phyloP scores from a whole-genome alignment of 306 rosid genomes.

The Vigna mungo region DNA sequence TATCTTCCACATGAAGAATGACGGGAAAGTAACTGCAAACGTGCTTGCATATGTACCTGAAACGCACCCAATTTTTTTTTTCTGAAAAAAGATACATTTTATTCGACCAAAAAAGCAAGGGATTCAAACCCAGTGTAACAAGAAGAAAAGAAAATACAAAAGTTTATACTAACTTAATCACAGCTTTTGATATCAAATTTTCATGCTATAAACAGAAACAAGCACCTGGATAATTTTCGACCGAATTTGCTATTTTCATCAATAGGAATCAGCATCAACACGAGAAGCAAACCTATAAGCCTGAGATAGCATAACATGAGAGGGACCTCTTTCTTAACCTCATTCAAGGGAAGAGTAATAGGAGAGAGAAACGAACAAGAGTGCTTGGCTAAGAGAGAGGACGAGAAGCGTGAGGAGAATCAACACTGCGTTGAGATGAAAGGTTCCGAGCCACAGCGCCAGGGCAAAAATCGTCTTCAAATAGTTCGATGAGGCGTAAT shows the following conservation, averaged over 20 bases:
- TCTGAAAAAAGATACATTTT: not conserved
- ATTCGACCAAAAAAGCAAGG: not conserved
- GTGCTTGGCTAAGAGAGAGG: constrained; percentile 66
- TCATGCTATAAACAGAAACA: not conserved
- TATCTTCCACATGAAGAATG: constrained; percentile 81
- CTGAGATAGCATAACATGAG: constrained; percentile 42
- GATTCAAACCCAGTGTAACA: not conserved
- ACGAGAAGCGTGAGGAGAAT: constrained; percentile 58
- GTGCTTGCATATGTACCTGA: constrained; percentile 82
- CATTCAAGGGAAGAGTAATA: not conserved
- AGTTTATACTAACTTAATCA: not conserved
- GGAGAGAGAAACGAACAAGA: constrained; percentile 55
- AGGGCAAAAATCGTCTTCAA: constrained; percentile 53
- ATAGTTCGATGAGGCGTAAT: constrained; percentile 37
- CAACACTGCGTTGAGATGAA: constrained; percentile 67
- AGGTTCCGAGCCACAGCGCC: constrained; percentile 74
- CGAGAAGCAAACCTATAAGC: constrained; percentile 64
- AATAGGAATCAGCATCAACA: constrained; percentile 68
- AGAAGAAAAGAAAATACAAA: not conserved
- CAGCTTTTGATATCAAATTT: not conserved
- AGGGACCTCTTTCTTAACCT: not conserved
- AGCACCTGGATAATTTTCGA: constrained; percentile 63
- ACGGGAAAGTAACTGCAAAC: constrained; percentile 81
- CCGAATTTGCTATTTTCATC: constrained; percentile 68
- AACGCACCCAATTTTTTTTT: constrained; percentile 19